Percentiles rank a stretch among this genome's conserved stretches.
Conservation (phyloP, 805 yeast genomes). For the Wickerhamomyces queroliae region DNA sequence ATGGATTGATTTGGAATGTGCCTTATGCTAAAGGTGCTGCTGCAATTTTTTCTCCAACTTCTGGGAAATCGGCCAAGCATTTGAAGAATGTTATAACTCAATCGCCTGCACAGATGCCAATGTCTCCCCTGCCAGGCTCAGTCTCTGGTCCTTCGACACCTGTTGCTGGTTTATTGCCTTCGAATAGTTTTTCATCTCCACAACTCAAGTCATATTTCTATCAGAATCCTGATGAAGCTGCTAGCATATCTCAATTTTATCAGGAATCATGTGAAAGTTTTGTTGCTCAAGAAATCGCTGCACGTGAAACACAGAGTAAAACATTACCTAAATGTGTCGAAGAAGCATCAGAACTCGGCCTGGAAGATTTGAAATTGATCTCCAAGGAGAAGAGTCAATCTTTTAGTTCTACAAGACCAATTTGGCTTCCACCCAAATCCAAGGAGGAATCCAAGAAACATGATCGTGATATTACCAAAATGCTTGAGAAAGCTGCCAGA, state of each 20-base stretch:
- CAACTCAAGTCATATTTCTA: neutral
- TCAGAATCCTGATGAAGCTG: slow-evolving; percentile 17
- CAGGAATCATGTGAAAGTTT: slow-evolving; percentile 13
- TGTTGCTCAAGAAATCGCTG: slow-evolving; percentile 11
- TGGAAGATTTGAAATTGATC: slow-evolving; percentile 56
- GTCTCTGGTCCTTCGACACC: slow-evolving; percentile 4
- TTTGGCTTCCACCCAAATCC: slow-evolving; percentile 65
- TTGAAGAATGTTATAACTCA: slow-evolving; percentile 17
- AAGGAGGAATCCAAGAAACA: slow-evolving; percentile 49
- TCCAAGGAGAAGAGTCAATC: slow-evolving; percentile 31
- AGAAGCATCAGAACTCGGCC: slow-evolving; percentile 30
- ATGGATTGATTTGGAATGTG: slow-evolving; percentile 43
- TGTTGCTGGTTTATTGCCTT: neutral
- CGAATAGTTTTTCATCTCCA: neutral
- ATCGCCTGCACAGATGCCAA: slow-evolving; percentile 28
- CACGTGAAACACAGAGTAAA: slow-evolving; percentile 11
- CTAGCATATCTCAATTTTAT: slow-evolving; percentile 18
- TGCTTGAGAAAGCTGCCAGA: slow-evolving; percentile 25
- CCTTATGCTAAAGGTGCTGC: slow-evolving; percentile 37
- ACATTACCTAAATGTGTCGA: slow-evolving; percentile 31
- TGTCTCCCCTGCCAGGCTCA: slow-evolving; percentile 44
- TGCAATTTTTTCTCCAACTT: slow-evolving; percentile 15
- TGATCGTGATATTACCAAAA: slow-evolving; percentile 42
- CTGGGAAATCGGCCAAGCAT: slow-evolving; percentile 18
- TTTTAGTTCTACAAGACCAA: slow-evolving; percentile 53